Conservation (phyloP, 139 green algal species). For the Chloropicon primus region DNA sequence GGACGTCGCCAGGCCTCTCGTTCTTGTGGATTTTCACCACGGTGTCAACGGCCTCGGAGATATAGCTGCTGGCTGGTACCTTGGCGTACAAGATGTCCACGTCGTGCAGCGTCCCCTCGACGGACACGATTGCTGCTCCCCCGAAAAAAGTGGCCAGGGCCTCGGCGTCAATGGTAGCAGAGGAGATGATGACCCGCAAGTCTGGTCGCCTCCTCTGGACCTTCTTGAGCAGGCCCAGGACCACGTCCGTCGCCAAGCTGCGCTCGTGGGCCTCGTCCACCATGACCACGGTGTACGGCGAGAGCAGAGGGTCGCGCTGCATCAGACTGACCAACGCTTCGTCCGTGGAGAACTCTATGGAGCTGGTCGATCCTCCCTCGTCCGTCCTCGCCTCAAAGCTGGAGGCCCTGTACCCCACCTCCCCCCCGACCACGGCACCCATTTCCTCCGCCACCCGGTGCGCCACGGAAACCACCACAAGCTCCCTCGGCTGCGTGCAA, state of each 20-base stretch:
- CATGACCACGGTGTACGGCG: neutral
- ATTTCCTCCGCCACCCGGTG: conserved; percentile 6
- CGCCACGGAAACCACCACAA: neutral
- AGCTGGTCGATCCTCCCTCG: neutral
- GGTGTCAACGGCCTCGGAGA: conserved; percentile 52
- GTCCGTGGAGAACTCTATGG: neutral
- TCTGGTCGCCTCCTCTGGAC: conserved; percentile 62
- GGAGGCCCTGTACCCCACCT: neutral
- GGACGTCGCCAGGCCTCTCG: conserved; percentile 69
- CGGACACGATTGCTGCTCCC: conserved; percentile 40
- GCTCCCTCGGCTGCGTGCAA: conserved; percentile 14
- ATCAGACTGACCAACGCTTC: neutral
- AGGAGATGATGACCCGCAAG: conserved; percentile 71
- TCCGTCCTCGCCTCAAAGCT: neutral
- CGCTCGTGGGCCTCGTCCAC: neutral
- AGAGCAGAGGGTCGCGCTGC: neutral
- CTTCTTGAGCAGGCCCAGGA: conserved; percentile 15
- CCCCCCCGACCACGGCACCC: neutral
- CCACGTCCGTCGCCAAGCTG: neutral
- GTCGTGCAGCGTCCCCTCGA: conserved; percentile 52
- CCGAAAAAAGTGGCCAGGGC: neutral
- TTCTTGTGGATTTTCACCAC: conserved; percentile 53
- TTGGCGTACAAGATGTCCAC: conserved; percentile 69
- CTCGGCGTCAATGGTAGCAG: conserved; percentile 63
- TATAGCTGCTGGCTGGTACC: conserved; percentile 46